Evolutionary conservation across 768 basidiomycete species (phyloP), one percentile per base, ranked within the genome.

Genomic region (Phylloporus sp.): DNA sequence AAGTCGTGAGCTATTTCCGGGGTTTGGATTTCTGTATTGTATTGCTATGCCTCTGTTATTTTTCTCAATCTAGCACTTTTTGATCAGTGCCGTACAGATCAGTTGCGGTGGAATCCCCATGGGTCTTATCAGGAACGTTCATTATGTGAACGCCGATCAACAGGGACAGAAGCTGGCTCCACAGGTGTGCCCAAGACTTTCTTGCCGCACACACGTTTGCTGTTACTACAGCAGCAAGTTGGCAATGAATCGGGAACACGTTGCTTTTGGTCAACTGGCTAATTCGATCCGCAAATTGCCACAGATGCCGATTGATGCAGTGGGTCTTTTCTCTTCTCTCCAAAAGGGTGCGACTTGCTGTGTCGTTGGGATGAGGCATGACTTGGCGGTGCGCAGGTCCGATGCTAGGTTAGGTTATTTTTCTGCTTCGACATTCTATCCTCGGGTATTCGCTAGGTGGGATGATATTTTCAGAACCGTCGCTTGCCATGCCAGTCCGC

Each of bases 1-100:
- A 67, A 63, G 53, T 56, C 59, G 15, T 27, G 26, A 42, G n/a
- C n/a, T n/a, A n/a, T n/a, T n/a, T n/a, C n/a, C 16, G 22, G 24
- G 16, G 15, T 27, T 11, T 26, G 26, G 13, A 16, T 23, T 27
- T 16, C 5, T 40, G 39, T 10, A 5, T 16, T 41, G 40, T 41
- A 42, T 27, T 42, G 26, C 26, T 24, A 40, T 42, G 41, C 38
- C 1, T 12, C 4, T 22, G 34, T 35, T 40, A 4, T 40, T 40
- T 16, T 26, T 13, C 6, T 41, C 3, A n/a, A n/a, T 7, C 7
- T 16, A 22, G 13, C n/a, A 13, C 24, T 26, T 41, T 26, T n/a
- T n/a, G n/a, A n/a, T n/a, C n/a, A n/a, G n/a, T n/a, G n/a, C n/a
- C n/a, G n/a, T n/a, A n/a, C n/a, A n/a, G n/a, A n/a, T n/a, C n/a